Evolutionary conservation across 768 basidiomycete genomes (phyloP).

Genomic region (Sutorius australiensis): DNA sequence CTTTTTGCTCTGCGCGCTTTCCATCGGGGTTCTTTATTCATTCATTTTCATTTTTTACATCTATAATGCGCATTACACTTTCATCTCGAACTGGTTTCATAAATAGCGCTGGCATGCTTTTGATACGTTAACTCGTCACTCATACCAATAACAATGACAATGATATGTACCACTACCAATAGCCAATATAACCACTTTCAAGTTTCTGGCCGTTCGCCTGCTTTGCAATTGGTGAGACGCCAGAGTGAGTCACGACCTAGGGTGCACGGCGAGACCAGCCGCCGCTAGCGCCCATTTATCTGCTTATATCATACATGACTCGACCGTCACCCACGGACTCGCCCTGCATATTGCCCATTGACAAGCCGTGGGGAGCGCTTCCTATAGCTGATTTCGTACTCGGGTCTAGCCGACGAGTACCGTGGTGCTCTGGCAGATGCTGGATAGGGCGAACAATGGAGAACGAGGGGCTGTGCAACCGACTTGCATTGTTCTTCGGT

Average conservation of each 20-base stretch:
- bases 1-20: not conserved
- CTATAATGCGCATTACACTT: not conserved
- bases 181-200: not conserved
- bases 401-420: too few relatives aligned
- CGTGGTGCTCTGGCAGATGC: not conserved
- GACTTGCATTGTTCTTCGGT: too few relatives aligned
- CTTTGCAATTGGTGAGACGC: not conserved
- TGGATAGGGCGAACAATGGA: constrained; percentile 13
- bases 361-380: too few relatives aligned
- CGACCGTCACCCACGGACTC: too few relatives aligned
- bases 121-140: not conserved
- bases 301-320: too few relatives aligned
- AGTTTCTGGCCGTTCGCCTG: not conserved
- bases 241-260: too few relatives aligned
- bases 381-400: too few relatives aligned
- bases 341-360: too few relatives aligned
- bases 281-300: too few relatives aligned
- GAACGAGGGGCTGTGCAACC: not conserved
- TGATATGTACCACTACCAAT: constrained; percentile 6
- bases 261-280: too few relatives aligned
- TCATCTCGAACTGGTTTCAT: constrained; percentile 7
- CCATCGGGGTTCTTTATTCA: not conserved
- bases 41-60: not conserved
- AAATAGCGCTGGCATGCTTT: constrained; percentile 9
- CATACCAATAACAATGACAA: not conserved